A percentile compares a stretch with the other conserved stretches of the same genome.
Conservation (phyloP, 2,329 filamentous ascomycete species). For the Talaromyces sp. region DNA sequence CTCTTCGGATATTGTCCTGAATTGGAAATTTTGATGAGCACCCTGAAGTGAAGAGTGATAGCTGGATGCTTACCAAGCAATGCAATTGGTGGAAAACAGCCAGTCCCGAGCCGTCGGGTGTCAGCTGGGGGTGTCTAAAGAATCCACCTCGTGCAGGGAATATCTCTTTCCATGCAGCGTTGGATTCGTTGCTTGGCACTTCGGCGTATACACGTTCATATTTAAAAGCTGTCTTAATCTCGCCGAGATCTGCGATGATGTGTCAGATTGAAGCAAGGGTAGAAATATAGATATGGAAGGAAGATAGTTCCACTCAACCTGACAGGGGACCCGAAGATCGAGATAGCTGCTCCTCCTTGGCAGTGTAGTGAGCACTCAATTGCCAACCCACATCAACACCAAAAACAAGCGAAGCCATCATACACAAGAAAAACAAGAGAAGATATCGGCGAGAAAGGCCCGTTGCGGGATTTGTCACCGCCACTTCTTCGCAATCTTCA, state of each 20-base stretch:
- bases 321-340: not conserved
- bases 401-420: not conserved
- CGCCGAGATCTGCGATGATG: not conserved
- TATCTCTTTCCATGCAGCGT: not conserved
- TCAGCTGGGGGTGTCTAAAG: constrained; percentile 3
- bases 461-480: not conserved
- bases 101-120: constrained; percentile 1
- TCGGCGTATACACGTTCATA: not conserved
- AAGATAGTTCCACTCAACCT: not conserved
- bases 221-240: not conserved
- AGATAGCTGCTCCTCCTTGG: not conserved
- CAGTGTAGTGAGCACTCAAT: not conserved
- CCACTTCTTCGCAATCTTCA: not conserved
- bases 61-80: not conserved
- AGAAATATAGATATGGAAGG: not conserved
- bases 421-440: not conserved
- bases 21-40: not conserved
- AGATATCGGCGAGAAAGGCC: not conserved
- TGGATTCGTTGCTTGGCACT: not conserved
- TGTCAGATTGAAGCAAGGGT: not conserved
- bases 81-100: constrained; percentile 10
- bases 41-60: not conserved
- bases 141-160: constrained; percentile 2
- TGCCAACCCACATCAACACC: constrained; percentile 3
- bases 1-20: not conserved